These are phyloP conservation scores for Botrytis byssoidea DNA, from an alignment of 2,329 filamentous ascomycete genomes.

Conservation along the genomic window DNA sequence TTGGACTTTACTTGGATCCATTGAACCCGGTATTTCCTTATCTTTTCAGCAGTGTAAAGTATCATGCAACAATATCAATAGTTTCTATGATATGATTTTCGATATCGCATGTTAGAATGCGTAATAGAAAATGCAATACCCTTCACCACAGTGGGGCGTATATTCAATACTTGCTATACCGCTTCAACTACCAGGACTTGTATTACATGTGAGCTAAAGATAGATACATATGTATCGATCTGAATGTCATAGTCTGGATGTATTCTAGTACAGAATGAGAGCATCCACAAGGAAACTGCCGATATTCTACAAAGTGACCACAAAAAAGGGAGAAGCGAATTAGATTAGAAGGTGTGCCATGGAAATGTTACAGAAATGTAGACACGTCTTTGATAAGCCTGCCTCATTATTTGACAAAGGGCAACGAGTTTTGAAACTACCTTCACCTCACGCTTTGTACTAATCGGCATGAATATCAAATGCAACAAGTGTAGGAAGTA, in stretches of 20 bases:
- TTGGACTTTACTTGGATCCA: neutral
- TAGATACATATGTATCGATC: neutral
- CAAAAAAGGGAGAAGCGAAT: neutral
- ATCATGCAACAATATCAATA: neutral
- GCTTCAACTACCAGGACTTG: too few species aligned
- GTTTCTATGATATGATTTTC: neutral
- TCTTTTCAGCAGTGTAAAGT: neutral
- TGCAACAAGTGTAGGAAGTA: neutral
- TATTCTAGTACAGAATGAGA: neutral
- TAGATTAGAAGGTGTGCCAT: neutral
- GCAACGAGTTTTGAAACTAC: neutral
- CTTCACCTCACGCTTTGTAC: neutral
- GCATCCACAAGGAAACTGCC: neutral
- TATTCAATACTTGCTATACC: neutral
- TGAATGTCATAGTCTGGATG: neutral
- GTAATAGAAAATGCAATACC: neutral
- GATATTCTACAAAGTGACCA: neutral
- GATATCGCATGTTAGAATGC: neutral
- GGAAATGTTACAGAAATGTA: neutral
- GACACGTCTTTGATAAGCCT: neutral
- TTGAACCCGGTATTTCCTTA: neutral
- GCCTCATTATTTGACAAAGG: neutral
- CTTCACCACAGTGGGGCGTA: neutral
- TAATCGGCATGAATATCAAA: neutral
- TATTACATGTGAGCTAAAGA: neutral